Conservation (phyloP, 306 rosid species). For the Cucumis melo region DNA sequence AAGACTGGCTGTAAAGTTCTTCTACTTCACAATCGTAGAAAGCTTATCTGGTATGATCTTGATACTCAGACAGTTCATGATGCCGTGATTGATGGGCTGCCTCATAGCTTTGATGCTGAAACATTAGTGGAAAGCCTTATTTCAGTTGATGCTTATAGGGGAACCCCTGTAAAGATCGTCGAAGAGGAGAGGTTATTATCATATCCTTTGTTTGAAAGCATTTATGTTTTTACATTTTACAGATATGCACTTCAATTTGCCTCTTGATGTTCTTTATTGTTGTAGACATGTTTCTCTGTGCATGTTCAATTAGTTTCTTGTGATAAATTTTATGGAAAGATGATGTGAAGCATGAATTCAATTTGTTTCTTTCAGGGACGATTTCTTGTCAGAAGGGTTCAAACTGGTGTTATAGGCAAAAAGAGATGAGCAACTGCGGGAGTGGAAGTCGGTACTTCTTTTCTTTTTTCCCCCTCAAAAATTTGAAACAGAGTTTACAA, state of each 20-base stretch:
- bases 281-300: not conserved
- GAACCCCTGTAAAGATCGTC: not conserved
- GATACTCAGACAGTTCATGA: not conserved
- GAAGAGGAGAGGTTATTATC: not conserved
- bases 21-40: conserved; percentile 24
- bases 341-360: not conserved
- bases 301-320: not conserved
- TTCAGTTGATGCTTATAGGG: conserved; percentile 19
- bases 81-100: conserved; percentile 26
- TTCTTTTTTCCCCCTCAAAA: too few relatives aligned
- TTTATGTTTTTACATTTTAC: not conserved
- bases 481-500: not conserved
- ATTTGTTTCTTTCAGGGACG: conserved; percentile 26
- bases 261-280: not conserved
- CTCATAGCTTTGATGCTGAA: conserved; percentile 26
- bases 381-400: conserved; percentile 33
- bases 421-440: not conserved
- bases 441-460: not conserved
- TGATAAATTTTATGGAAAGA: not conserved
- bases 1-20: conserved; percentile 24
- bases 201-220: not conserved
- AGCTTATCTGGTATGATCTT: conserved; percentile 44
- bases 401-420: conserved; percentile 21
- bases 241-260: not conserved
- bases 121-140: conserved; percentile 41